These are phyloP conservation scores for Apiotrichum sp. DNA, from an alignment of 1,284 basidiomycete species.

Conservation along the genomic window DNA sequence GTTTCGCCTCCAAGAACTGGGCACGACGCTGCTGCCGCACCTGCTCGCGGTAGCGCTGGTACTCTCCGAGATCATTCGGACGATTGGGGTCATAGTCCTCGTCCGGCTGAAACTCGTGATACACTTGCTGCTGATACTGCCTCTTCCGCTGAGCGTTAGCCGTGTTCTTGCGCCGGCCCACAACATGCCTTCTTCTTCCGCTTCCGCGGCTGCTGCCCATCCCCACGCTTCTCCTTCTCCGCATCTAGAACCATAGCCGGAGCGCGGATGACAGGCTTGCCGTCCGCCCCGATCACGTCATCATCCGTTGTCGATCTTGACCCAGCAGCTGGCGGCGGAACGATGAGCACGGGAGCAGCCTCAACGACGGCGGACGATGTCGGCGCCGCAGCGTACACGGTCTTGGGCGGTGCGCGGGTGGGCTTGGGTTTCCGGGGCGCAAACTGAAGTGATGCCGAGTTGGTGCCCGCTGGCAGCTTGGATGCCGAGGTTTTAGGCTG, in stretches of 20 bases:
- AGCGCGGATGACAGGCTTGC: constrained; percentile 14
- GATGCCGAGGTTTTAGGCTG: background rate
- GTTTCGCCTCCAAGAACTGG: constrained; percentile 3
- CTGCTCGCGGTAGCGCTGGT: constrained; percentile 39
- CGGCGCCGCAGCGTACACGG: constrained; percentile 12
- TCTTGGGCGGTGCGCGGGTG: constrained; percentile 6
- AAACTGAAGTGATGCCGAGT: constrained; percentile 40
- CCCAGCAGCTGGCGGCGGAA: background rate
- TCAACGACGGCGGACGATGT: background rate
- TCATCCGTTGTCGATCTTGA: background rate
- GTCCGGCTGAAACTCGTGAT: constrained; percentile 41
- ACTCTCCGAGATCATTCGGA: constrained; percentile 46
- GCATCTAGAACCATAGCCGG: constrained; percentile 41
- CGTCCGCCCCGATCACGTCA: background rate
- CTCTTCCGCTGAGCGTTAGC: constrained; percentile 3
- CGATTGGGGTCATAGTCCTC: constrained; percentile 45
- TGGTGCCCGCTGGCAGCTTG: constrained; percentile 9
- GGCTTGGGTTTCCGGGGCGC: constrained; percentile 31
- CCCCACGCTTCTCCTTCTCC: constrained; percentile 15
- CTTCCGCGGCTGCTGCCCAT: constrained; percentile 21
- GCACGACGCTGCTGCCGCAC: constrained; percentile 32
- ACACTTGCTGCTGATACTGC: constrained; percentile 14
- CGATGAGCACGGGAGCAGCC: constrained; percentile 7
- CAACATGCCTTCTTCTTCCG: constrained; percentile 31
- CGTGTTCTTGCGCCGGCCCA: background rate